A percentile compares a stretch with the other conserved stretches of the same genome.
These are phyloP conservation scores for Artemisia argyi DNA, from an alignment of 129 eudicot genomes.

Conservation along the genomic window DNA sequence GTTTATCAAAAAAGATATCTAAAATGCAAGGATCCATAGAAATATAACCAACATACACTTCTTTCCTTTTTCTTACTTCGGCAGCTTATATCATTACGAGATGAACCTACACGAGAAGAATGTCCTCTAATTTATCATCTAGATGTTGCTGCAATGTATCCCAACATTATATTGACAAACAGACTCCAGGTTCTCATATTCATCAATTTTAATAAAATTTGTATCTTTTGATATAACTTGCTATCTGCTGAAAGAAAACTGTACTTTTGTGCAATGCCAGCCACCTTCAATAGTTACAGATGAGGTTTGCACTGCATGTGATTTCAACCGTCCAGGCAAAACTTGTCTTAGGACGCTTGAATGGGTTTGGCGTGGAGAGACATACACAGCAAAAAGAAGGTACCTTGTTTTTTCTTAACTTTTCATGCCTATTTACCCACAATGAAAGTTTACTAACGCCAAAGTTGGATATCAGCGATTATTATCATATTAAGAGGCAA, in stretches of 20 bases:
- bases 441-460: conserved; percentile 12
- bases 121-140: conserved; percentile 96
- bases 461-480: conserved; percentile 59
- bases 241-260: conserved; percentile 10
- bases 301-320: conserved; percentile 99
- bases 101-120: conserved; percentile 87
- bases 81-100: conserved; percentile 76
- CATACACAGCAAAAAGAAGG: conserved; percentile 99
- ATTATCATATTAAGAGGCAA: conserved; percentile 96
- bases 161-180: conserved; percentile 93
- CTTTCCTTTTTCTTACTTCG: conserved; percentile 6
- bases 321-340: conserved; percentile 97
- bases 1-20: neutral
- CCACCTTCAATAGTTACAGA: conserved; percentile 98
- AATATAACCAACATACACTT: neutral
- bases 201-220: neutral
- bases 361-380: conserved; percentile 99
- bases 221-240: conserved; percentile 8
- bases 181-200: conserved; percentile 85
- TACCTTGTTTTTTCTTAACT: conserved; percentile 22
- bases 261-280: conserved; percentile 42
- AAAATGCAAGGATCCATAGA: conserved; percentile 5
- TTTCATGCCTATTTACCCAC: conserved; percentile 20
- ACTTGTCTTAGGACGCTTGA: conserved; percentile 93
- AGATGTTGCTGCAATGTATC: conserved; percentile 99